Evolutionary conservation across 2,329 filamentous ascomycete species (phyloP).

Genomic region (Apiospora rasikravindrae): DNA sequence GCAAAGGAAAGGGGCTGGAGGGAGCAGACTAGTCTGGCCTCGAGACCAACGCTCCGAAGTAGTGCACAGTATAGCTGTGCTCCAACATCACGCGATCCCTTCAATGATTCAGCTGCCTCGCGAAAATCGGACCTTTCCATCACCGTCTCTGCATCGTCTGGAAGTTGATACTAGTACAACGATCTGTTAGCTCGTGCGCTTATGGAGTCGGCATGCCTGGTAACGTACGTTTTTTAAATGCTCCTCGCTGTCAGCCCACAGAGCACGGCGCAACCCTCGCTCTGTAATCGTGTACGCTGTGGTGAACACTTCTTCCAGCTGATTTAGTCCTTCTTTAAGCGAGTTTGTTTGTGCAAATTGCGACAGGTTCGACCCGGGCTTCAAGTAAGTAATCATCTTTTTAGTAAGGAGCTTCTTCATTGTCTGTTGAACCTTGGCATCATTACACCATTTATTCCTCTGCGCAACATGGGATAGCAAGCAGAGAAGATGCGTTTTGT

Average conservation of each 20-base stretch:
- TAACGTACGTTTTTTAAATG: conserved; percentile 61
- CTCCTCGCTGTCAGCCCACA: conserved; percentile 75
- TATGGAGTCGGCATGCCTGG: neutral
- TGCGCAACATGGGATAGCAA: conserved; percentile 77
- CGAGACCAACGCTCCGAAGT: conserved; percentile 80
- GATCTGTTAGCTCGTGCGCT: neutral
- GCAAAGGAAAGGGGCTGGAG: conserved; percentile 80
- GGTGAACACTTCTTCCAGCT: conserved; percentile 70
- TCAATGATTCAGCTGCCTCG: conserved; percentile 68
- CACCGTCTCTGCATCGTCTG: conserved; percentile 69
- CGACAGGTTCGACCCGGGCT: conserved; percentile 68
- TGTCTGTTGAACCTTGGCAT: conserved; percentile 68
- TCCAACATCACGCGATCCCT: conserved; percentile 87
- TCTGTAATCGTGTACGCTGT: conserved; percentile 73
- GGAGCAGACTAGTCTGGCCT: conserved; percentile 85
- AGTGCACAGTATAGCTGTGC: conserved; percentile 91
- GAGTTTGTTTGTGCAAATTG: conserved; percentile 80
- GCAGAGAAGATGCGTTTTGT: conserved; percentile 86
- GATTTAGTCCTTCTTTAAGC: conserved; percentile 78
- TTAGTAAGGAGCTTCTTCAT: conserved; percentile 69
- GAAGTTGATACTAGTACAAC: conserved; percentile 55
- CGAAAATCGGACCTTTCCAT: conserved; percentile 76
- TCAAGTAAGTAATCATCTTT: conserved; percentile 70
- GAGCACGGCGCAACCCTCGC: conserved; percentile 69
- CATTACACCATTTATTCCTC: conserved; percentile 91